Conservation (phyloP, 805 yeast species). For the Yamadazyma kitorensis region DNA sequence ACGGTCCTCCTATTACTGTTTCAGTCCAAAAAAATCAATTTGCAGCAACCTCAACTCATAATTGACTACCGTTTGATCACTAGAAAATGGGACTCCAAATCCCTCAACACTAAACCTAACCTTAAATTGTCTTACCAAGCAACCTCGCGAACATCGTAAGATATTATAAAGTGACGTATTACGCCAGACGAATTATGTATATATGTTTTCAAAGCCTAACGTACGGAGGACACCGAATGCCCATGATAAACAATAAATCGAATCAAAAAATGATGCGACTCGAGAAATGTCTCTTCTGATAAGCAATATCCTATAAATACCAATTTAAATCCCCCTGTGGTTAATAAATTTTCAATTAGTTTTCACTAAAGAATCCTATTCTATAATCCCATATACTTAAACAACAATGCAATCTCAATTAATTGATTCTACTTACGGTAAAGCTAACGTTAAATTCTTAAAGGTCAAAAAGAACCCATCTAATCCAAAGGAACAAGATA, state of each 20-base stretch:
- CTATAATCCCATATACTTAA: background rate
- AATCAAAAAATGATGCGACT: background rate
- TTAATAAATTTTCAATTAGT: background rate
- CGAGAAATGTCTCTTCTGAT: background rate
- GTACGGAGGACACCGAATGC: slow-evolving; percentile 2
- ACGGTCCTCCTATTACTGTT: no score
- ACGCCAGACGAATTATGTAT: background rate
- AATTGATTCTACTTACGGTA: slow-evolving; percentile 72
- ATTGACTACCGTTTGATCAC: no score
- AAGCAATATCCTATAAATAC: slow-evolving; percentile 5
- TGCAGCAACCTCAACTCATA: no score
- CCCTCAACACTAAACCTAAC: no score
- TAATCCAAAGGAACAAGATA: slow-evolving; percentile 73
- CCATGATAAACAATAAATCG: background rate
- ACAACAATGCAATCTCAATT: slow-evolving; percentile 16
- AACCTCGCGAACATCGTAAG: no score
- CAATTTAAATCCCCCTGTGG: background rate
- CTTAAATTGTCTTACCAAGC: no score
- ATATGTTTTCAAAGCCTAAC: no score
- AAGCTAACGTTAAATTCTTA: slow-evolving; percentile 87
- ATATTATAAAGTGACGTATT: background rate
- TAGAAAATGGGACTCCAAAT: no score
- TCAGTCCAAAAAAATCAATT: no score
- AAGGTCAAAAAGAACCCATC: slow-evolving; percentile 78
- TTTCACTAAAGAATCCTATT: background rate